Percentiles rank a stretch among this genome's conserved stretches.
phyloP scores from a whole-genome alignment of 2,329 filamentous ascomycete species.

The Pseudonectria foliicola region DNA sequence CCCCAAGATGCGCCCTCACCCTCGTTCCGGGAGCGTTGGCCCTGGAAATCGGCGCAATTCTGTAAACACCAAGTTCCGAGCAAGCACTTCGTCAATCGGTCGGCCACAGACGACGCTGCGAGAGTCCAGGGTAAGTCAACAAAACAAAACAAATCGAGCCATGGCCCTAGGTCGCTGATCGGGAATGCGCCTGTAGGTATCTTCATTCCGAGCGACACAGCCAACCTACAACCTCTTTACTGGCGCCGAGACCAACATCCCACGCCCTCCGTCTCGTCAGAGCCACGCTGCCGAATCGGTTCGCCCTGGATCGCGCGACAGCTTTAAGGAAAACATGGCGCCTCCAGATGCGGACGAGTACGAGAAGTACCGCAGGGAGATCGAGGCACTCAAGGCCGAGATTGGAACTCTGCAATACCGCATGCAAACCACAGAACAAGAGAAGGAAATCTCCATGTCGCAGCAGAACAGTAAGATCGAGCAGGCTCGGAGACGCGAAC shows the following conservation, averaged over 20 bases:
- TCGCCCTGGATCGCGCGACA: constrained; percentile 46
- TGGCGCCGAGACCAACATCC: constrained; percentile 37
- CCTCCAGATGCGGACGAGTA: constrained; percentile 53
- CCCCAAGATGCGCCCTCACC: constrained; percentile 27
- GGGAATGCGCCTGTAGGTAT: constrained; percentile 25
- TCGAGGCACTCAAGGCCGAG: constrained; percentile 81
- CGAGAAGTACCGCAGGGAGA: constrained; percentile 48
- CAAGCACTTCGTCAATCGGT: constrained; percentile 30
- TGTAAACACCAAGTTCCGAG: constrained; percentile 25
- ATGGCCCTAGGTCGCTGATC: background rate
- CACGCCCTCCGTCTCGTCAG: constrained; percentile 34
- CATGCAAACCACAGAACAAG: constrained; percentile 78
- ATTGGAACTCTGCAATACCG: constrained; percentile 84
- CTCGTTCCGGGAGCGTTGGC: constrained; percentile 26
- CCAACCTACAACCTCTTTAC: constrained; percentile 54
- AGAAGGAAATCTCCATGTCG: constrained; percentile 71
- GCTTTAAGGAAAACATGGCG: constrained; percentile 53
- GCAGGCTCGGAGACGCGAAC: constrained; percentile 71
- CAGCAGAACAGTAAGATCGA: constrained; percentile 79
- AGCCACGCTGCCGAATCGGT: constrained; percentile 33
- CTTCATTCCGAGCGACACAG: constrained; percentile 44
- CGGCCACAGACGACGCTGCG: constrained; percentile 29
- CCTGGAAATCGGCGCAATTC: constrained; percentile 24
- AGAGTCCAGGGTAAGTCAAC: constrained; percentile 33
- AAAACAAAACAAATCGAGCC: constrained; percentile 5